A percentile compares a stretch with the other conserved stretches of the same genome.
phyloP scores from a whole-genome alignment of 495 filamentous ascomycete species.

The Durotheca rogersii region DNA sequence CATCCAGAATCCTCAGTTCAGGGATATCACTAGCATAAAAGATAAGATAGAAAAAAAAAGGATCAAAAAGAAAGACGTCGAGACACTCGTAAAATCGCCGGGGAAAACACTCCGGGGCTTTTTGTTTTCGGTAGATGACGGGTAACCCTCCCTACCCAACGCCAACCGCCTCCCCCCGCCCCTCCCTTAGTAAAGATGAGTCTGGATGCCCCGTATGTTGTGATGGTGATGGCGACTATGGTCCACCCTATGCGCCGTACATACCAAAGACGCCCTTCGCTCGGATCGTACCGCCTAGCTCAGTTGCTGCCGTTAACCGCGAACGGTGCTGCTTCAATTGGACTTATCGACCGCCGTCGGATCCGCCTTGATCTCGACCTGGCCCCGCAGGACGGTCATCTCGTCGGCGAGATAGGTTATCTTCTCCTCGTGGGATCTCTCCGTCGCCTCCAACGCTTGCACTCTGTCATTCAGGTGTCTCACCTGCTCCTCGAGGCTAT shows the following conservation, averaged over 20 bases:
- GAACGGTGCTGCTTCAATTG: slow-evolving; percentile 10
- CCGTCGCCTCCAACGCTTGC: slow-evolving; percentile 44
- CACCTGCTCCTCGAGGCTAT: slow-evolving; percentile 51
- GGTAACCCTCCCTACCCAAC: slow-evolving; percentile 21
- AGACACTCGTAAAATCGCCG: slow-evolving; percentile 1
- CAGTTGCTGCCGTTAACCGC: slow-evolving; percentile 11
- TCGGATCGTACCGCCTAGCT: slow-evolving; percentile 8
- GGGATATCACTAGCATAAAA: slow-evolving; percentile 28
- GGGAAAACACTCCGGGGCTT: not conserved
- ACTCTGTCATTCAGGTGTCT: slow-evolving; percentile 44
- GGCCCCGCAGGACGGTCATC: slow-evolving; percentile 35
- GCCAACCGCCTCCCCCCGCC: too few relatives aligned
- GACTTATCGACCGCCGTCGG: slow-evolving; percentile 13
- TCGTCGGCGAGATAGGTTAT: slow-evolving; percentile 42
- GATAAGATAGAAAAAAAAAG: too few relatives aligned
- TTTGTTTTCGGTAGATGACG: slow-evolving; percentile 24
- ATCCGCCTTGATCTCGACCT: slow-evolving; percentile 29
- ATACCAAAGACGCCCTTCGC: slow-evolving; percentile 19
- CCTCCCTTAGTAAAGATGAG: slow-evolving; percentile 11
- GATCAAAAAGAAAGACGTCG: slow-evolving; percentile 24
- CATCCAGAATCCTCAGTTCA: slow-evolving; percentile 22
- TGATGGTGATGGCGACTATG: slow-evolving; percentile 10
- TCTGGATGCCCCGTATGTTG: slow-evolving; percentile 5
- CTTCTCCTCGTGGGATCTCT: slow-evolving; percentile 40
- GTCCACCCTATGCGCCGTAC: slow-evolving; percentile 21